A percentile compares a stretch with the other conserved stretches of the same genome.
phyloP scores from a whole-genome alignment of 805 yeast genomes.

The Nakazawaea sp. region DNA sequence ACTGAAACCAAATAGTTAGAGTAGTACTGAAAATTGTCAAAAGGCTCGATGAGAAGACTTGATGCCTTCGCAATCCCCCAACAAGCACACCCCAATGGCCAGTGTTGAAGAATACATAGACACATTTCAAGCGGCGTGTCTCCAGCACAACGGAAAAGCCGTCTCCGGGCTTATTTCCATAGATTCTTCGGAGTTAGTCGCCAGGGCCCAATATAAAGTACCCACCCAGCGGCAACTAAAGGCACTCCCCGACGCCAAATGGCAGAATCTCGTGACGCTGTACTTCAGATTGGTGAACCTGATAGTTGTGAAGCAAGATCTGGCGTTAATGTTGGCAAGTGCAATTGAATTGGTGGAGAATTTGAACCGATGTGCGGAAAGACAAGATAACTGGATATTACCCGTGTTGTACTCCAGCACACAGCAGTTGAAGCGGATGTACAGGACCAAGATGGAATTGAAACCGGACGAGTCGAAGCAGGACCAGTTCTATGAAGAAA shows the following conservation, averaged over 20 bases:
- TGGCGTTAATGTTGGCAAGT: slow-evolving; percentile 26
- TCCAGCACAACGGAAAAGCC: not conserved
- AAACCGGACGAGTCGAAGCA: not conserved
- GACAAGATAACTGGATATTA: slow-evolving; percentile 47
- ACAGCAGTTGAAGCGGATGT: slow-evolving; percentile 33
- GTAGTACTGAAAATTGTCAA: too few relatives aligned
- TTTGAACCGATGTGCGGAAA: slow-evolving; percentile 47
- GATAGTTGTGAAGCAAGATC: slow-evolving; percentile 25
- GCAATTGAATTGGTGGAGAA: slow-evolving; percentile 31
- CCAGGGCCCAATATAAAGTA: slow-evolving; percentile 2
- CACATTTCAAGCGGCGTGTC: not conserved
- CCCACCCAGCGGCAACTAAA: slow-evolving; percentile 3
- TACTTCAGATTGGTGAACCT: slow-evolving; percentile 30
- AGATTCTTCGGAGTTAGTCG: not conserved
- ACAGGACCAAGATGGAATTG: slow-evolving; percentile 24
- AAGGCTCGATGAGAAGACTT: too few relatives aligned
- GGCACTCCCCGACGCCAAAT: slow-evolving; percentile 5
- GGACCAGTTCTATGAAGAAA: too few relatives aligned
- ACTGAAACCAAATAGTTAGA: too few relatives aligned
- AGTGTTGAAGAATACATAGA: not conserved
- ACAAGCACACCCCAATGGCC: too few relatives aligned
- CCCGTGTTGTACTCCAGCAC: slow-evolving; percentile 32
- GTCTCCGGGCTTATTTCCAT: not conserved
- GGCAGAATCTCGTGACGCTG: slow-evolving; percentile 18
- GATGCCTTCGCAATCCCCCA: too few relatives aligned